phyloP scores from a whole-genome alignment of 2,329 filamentous ascomycete species.

The Beauveria caledonica region DNA sequence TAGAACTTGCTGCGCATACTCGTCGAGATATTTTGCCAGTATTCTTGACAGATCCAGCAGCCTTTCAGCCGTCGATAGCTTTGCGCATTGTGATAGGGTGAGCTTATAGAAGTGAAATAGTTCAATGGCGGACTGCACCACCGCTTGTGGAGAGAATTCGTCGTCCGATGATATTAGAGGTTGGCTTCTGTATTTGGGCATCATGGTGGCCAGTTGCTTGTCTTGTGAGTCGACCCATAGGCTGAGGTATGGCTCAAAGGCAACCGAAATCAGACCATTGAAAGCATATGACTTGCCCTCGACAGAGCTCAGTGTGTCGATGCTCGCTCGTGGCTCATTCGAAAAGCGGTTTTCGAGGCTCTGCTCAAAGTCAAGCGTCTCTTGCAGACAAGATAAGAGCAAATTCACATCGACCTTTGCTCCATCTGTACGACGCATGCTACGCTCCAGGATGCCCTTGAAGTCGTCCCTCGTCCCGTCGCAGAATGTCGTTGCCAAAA shows the following conservation, averaged over 20 bases:
- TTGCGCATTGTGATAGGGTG: conserved; percentile 88
- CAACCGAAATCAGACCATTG: conserved; percentile 85
- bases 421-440: conserved; percentile 70
- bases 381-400: conserved; percentile 79
- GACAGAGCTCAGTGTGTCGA: conserved; percentile 74
- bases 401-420: conserved; percentile 83
- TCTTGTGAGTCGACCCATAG: conserved; percentile 97
- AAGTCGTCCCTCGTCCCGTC: conserved; percentile 94
- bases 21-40: conserved; percentile 87
- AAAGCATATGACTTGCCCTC: conserved; percentile 73
- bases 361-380: conserved; percentile 96
- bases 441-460: conserved; percentile 81
- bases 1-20: conserved; percentile 89
- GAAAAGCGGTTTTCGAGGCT: conserved; percentile 78
- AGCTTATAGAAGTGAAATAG: conserved; percentile 96
- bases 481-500: conserved; percentile 84
- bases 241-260: conserved; percentile 94
- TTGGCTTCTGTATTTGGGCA: conserved; percentile 80
- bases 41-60: conserved; percentile 77
- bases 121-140: conserved; percentile 90
- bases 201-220: conserved; percentile 72
- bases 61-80: conserved; percentile 83
- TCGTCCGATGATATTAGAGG: conserved; percentile 75
- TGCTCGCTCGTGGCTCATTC: conserved; percentile 65
- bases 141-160: conserved; percentile 82